phyloP scores from a whole-genome alignment of 495 filamentous ascomycete species.

The Bombardia bombarda region DNA sequence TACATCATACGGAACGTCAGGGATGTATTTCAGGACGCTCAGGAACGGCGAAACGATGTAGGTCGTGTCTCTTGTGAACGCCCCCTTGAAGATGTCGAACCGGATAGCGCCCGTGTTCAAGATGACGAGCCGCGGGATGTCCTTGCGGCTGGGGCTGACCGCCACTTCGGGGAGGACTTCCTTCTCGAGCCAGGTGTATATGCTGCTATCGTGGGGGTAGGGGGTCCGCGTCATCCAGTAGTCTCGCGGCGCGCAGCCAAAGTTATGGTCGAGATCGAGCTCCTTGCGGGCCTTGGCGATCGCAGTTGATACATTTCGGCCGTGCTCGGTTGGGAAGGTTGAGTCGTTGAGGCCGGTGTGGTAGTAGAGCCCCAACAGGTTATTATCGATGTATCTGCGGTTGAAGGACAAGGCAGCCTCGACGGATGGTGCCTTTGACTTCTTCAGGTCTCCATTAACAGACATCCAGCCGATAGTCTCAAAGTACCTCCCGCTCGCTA shows the following conservation, averaged over 20 bases:
- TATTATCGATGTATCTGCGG: slow-evolving; percentile 91
- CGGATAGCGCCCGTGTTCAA: slow-evolving; percentile 85
- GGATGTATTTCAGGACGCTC: slow-evolving; percentile 68
- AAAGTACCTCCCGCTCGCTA: slow-evolving; percentile 92
- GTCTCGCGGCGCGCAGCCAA: slow-evolving; percentile 77
- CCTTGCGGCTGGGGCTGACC: slow-evolving; percentile 22
- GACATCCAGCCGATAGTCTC: slow-evolving; percentile 97
- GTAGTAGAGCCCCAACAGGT: slow-evolving; percentile 74
- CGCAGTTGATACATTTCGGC: slow-evolving; percentile 60
- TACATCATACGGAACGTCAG: slow-evolving; percentile 66
- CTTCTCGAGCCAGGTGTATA: slow-evolving; percentile 74
- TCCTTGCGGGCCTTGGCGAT: slow-evolving; percentile 62
- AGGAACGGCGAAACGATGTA: slow-evolving; percentile 86
- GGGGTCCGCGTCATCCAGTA: slow-evolving; percentile 71
- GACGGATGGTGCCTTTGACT: slow-evolving; percentile 10
- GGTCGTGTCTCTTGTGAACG: slow-evolving; percentile 77
- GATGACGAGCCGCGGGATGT: slow-evolving; percentile 58
- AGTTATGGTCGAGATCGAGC: slow-evolving; percentile 62
- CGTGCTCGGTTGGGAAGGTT: slow-evolving; percentile 73
- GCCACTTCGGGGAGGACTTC: slow-evolving; percentile 61
- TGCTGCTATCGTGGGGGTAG: slow-evolving; percentile 60
- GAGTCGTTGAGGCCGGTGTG: slow-evolving; percentile 63
- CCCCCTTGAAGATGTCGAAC: slow-evolving; percentile 89
- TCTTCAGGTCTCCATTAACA: slow-evolving; percentile 57
- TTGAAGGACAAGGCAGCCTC: slow-evolving; percentile 43